Evolutionary conservation across 2,329 filamentous ascomycete species (phyloP), one percentile per base, ranked within the genome.

Genomic region (Colletotrichum sp.): DNA sequence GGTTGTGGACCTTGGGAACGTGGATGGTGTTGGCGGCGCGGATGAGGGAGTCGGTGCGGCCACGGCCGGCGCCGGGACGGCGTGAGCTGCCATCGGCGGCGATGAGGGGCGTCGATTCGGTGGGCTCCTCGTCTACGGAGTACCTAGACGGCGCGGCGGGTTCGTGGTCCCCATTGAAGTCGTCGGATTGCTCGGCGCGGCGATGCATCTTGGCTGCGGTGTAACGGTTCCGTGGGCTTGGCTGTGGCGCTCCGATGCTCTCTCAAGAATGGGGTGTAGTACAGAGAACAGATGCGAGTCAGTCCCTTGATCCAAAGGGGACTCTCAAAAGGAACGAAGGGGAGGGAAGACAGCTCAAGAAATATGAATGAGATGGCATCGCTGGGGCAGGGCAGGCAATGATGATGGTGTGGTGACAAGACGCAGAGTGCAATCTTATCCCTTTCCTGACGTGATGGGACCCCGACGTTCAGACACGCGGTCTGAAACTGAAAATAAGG

Each of bases 1-100:
- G 80, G 79, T 77, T 80, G 76, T 72, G 82, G 69, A 76, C 71
- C 72, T 81, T 79, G 39, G 81, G 80, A 3, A 82, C 71, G 16
- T 71, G 75, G 24, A 75, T 59, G 24, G 39, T 52, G 28, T 65
- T 63, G n/a, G 66, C 66, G 16, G 67, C 66, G 26, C 57, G 49
- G 52, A 76, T 59, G 59, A 77, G 39, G 32, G 76, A 76, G 34
- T 68, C 57, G 26, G 68, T 44, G 21, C 69, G 70, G 26, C 72
- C 36, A 28, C 59, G 73, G 21, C 44, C 59, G 62, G 52, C 8
- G 26, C 49, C 66, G 66, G 71, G 65, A 16, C 67, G 62, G 49
- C 44, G 30, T 36, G 36, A 15, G 13, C 7, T 15, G 18, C 8
- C n/a, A 13, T 52, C 44, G 10, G 10, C 60, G 34, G 68, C 49